These are phyloP conservation scores for Paecilomyces niveus DNA, from an alignment of 2,329 filamentous ascomycete species.

Conservation along the genomic window DNA sequence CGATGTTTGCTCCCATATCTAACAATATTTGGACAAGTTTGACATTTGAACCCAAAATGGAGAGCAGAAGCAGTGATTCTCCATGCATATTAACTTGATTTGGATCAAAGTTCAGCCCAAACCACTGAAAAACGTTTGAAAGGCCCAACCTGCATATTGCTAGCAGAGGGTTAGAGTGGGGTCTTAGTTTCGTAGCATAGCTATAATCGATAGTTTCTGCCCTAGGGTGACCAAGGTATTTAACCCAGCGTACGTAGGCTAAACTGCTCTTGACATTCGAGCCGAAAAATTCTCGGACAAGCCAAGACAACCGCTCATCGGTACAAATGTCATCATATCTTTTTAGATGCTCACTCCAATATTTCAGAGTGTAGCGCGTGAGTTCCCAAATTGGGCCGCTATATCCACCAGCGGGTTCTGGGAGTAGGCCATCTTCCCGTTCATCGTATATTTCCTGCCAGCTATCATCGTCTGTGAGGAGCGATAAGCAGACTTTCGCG, in stretches of 20 bases:
- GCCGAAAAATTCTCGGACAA: background rate
- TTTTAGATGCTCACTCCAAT: slow-evolving; percentile 1
- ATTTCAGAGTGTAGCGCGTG: background rate
- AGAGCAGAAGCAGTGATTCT: background rate
- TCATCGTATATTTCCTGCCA: background rate
- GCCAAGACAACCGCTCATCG: background rate
- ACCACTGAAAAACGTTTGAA: background rate
- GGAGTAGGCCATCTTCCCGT: too few species aligned
- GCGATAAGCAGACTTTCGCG: slow-evolving; percentile 1
- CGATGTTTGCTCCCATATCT: background rate
- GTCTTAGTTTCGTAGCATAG: too few species aligned
- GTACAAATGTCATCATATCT: background rate
- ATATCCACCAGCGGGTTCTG: too few species aligned
- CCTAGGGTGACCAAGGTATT: too few species aligned
- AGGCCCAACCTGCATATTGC: slow-evolving; percentile 1
- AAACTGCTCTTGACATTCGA: background rate
- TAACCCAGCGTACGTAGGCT: background rate
- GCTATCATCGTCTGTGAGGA: background rate
- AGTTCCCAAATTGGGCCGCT: background rate
- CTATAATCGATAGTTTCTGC: too few species aligned
- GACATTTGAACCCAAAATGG: background rate
- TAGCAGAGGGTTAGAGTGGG: background rate
- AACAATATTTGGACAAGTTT: background rate
- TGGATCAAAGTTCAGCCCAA: background rate
- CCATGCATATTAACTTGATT: background rate